Evolutionary conservation across 2,329 filamentous ascomycete genomes (phyloP).

Genomic region (Diplodia sapinea): DNA sequence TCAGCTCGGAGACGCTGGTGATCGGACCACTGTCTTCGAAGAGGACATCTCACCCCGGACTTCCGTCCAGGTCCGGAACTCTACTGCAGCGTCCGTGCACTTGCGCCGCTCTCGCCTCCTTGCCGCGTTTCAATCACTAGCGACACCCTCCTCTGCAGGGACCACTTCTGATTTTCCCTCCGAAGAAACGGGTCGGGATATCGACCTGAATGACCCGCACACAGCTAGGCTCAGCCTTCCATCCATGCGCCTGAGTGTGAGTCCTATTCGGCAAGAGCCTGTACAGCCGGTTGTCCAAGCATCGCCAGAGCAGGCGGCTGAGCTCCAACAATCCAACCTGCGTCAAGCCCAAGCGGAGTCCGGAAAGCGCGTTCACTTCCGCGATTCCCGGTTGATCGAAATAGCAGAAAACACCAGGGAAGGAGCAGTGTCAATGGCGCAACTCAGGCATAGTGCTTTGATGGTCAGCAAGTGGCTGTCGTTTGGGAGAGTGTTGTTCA

Average conservation of each 20-base stretch:
- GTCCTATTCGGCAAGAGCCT: conserved; percentile 33
- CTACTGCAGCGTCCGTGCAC: conserved; percentile 43
- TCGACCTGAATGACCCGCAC: conserved; percentile 15
- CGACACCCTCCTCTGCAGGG: conserved; percentile 40
- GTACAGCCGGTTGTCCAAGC: conserved; percentile 45
- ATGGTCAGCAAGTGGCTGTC: conserved; percentile 88
- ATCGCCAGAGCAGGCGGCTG: conserved; percentile 32
- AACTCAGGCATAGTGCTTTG: conserved; percentile 78
- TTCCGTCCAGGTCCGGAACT: conserved; percentile 26
- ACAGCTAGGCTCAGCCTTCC: conserved; percentile 31
- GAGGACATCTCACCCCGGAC: conserved; percentile 25
- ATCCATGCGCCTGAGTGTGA: conserved; percentile 26
- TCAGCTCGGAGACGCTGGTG: conserved; percentile 7
- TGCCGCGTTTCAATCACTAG: conserved; percentile 51
- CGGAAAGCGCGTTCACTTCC: conserved; percentile 40
- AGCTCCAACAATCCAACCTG: not conserved
- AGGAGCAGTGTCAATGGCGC: conserved; percentile 64
- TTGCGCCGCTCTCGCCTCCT: conserved; percentile 58
- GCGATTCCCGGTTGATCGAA: conserved; percentile 64
- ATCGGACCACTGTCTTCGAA: conserved; percentile 20
- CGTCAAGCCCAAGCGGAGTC: not conserved
- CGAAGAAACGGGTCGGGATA: conserved; percentile 6
- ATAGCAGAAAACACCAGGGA: conserved; percentile 47
- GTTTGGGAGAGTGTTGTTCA: conserved; percentile 83
- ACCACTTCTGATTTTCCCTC: conserved; percentile 8